Percentiles rank a stretch among this genome's conserved stretches.
phyloP scores from a whole-genome alignment of 768 basidiomycete species.

The Tylopilus plumbeoviolaceoides region DNA sequence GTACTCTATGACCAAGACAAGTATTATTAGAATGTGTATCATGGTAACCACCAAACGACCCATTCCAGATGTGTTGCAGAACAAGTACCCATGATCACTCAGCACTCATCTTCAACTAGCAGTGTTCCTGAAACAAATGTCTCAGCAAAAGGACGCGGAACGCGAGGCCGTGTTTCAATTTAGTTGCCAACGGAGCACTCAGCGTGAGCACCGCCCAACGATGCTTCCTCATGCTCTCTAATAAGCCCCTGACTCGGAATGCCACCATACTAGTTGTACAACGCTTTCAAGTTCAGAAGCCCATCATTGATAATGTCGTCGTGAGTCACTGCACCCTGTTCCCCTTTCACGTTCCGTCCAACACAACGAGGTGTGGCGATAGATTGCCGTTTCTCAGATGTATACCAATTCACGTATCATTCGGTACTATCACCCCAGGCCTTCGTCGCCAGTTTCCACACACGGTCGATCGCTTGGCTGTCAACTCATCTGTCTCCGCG shows the following conservation, averaged over 20 bases:
- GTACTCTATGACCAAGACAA: neutral
- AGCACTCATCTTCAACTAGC: neutral
- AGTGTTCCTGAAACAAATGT: neutral
- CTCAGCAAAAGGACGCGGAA: neutral
- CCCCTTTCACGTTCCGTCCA: neutral
- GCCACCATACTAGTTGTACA: neutral
- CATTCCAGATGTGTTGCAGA: too few species aligned
- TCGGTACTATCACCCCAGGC: neutral
- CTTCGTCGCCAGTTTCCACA: neutral
- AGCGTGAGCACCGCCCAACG: neutral
- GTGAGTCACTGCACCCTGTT: too few species aligned
- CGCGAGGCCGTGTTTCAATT: neutral
- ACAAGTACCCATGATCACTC: too few species aligned
- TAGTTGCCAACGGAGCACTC: neutral
- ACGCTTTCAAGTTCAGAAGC: neutral
- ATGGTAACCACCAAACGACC: too few species aligned
- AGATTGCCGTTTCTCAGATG: too few species aligned
- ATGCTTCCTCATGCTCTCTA: neutral
- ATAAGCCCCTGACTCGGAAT: neutral
- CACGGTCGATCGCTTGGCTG: neutral
- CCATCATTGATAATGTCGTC: neutral
- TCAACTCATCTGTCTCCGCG: neutral
- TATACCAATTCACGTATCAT: neutral
- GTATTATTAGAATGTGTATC: neutral
- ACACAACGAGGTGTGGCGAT: neutral